These are phyloP conservation scores for Colletotrichum neosansevieriae DNA, from an alignment of 2,329 filamentous ascomycete genomes.

Conservation along the genomic window DNA sequence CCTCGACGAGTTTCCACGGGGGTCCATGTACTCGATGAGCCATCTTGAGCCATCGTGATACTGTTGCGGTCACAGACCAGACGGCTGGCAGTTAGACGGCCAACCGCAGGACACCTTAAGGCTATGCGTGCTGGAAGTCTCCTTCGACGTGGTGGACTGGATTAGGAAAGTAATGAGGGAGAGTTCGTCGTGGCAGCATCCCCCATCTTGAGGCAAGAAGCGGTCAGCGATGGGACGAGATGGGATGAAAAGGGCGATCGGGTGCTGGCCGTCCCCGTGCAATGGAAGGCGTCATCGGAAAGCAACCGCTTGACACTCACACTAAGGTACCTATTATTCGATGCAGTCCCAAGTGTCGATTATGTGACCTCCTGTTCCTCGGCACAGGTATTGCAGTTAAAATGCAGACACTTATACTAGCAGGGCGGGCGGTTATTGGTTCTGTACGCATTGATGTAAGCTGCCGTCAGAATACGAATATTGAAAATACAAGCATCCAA, in stretches of 20 bases:
- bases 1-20: background rate
- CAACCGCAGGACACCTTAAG: background rate
- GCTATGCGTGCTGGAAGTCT: background rate
- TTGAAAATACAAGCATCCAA: background rate
- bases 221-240: constrained; percentile 25
- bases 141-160: too few relatives aligned
- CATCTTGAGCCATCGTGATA: constrained; percentile 29
- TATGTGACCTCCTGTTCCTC: background rate
- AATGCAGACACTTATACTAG: constrained; percentile 7
- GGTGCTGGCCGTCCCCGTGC: background rate
- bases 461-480: background rate
- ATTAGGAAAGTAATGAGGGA: background rate
- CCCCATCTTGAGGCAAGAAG: constrained; percentile 25
- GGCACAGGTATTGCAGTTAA: background rate
- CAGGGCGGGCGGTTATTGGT: background rate
- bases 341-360: background rate
- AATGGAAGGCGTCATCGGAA: constrained; percentile 3
- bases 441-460: background rate
- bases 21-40: constrained; percentile 6
- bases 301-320: background rate
- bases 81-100: constrained; percentile 20
- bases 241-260: constrained; percentile 20
- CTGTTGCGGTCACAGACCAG: constrained; percentile 18
- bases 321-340: too few relatives aligned
- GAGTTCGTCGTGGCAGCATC: background rate